Evolutionary conservation across 345 rosid genomes (phyloP), one percentile per base, ranked within the genome.

Genomic region (Murraya koenigii): DNA sequence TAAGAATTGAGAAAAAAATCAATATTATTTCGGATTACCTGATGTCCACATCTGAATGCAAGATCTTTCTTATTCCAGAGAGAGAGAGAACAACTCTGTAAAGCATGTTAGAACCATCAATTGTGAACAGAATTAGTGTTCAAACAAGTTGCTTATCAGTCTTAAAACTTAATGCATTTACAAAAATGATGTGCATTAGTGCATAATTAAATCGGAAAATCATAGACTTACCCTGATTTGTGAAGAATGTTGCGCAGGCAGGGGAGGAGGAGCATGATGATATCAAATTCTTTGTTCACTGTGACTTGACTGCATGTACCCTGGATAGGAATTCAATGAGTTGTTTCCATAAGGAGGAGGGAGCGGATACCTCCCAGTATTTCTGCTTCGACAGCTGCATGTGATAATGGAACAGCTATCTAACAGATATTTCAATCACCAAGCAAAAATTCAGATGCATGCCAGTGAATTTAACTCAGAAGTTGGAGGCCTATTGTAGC

Each of bases 401-500:
- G 17, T 38, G 47, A 66, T 64, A 60, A 58, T 54, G 20, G 13
- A 44, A 22, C 22, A 52, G 30, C 22, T 6, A 62, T 28, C 47
- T 20, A 33, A 28, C 47, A 39, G 33, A 58, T 22, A 49, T 6
- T 14, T 39, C 30, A 71, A 60, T 41, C 22, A 14, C 26, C 15
- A 36, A 61, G 59, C 49, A 54, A 35, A 17, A 44, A 61, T 54
- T 65, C 62, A 20, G 23, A 35, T 11, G 28, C 69, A 74, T 56
- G 41, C 13, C 13, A 35, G 44, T 61, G 14, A 76, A 23, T 10
- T 74, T 82, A 87, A 88, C 90, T 86, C 76, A 88, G 63, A 38
- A 87, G 80, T 60, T 83, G 89, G 35, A 85, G 87, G 61, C 84
- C 88, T 23, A 87, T 73, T 23, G 88, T 87, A 72, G 92, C 92